Base-by-base conservation (phyloP, 192 early-diverging fungal species). In the Podochytrium sp. region DNA sequence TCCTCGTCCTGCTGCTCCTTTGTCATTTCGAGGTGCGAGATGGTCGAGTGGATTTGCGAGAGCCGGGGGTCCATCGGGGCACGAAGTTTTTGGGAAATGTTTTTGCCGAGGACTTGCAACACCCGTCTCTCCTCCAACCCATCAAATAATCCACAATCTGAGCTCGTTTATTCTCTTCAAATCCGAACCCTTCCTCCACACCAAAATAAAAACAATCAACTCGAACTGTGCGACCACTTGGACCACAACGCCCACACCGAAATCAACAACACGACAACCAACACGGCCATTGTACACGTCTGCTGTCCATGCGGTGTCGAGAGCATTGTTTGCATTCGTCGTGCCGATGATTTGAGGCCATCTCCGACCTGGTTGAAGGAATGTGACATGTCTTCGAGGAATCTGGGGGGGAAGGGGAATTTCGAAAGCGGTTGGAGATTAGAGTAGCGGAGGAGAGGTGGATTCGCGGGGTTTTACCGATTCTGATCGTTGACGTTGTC, bases 1-100 rank as follows among this genome's bases (percentile, higher is more conserved):
- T 89, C 88, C 55, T 89, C 88, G 18, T 88, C 88, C 47, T 87
- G 66, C 66, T 56, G 49, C 66, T 69, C 66, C 18, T 34, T 20
- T 14, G 66, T 56, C 38, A 39, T 38, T 41, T 69, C 80, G n/a
- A 62, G 66, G 51, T 69, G 66, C 52, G 47, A 55, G 34, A 69
- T 69, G 25, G 66, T 55, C 7, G 66, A 69, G n/a, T 20, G 52
- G 51, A 69, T 56, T 29, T 25, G 33, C 25, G 65, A 50, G 29
- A 57, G 55, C 23, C 25, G n/a, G n/a, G n/a, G n/a, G 55, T 57
- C 55, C 55, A 57, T 57, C 55, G 43, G 43, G 43, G 10, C n/a
- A 10, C 43, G 12, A 10, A 16, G 10, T 47, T 47, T 7, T 47
- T 47, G 43, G 10, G 7, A 20, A 47, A 20, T 47, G 43, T 47